Evolutionary conservation across 78 protist species (phyloP), one percentile per base, ranked within the genome.

Genomic region (Tieghemostelium lacteum): DNA sequence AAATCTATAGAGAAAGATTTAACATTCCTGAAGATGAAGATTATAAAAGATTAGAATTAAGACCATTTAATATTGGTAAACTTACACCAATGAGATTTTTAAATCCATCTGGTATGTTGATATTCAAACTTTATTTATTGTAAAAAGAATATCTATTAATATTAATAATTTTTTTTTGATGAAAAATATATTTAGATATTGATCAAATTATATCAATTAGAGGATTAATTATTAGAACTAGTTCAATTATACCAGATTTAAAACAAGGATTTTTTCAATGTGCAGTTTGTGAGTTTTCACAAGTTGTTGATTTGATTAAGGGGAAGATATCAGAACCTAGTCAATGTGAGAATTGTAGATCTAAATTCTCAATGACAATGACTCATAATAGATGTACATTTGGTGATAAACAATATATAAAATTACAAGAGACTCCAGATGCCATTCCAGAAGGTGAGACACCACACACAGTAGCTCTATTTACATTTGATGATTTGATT

Each of bases 391-490:
- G 97, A 26, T 98, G 98, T 66, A 2, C 12, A 39, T 99, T 96
- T 73, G 52, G 72, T 12, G 99, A 98, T 92, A 97, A 97, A 78
- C 99, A 99, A 88, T 39, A 96, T 34, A 60, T 99, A 3, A 71
- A 92, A 33, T 80, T 98, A 3, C 99, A 98, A 72, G 99, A 98
- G 66, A 77, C 98, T 4, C 99, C 99, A 0, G 98, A 95, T 63
- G 73, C 88, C 39, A 92, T 96, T 6, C 96, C 96, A 54, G 98
- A 97, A 57, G 99, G 99, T 40, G 99, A 97, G 65, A 99, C 99
- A 6, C 99, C 99, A 17, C 93, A 78, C 33, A 95, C 99, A 0
- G 98, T 98, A 4, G 77, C 94, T 0, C 29, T 99, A 14, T 52
- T 86, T 20, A 74, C 91, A 2, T 97, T 74, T 70, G 96, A 78